phyloP scores from a whole-genome alignment of 345 rosid genomes.

The Lepidium aucheri region DNA sequence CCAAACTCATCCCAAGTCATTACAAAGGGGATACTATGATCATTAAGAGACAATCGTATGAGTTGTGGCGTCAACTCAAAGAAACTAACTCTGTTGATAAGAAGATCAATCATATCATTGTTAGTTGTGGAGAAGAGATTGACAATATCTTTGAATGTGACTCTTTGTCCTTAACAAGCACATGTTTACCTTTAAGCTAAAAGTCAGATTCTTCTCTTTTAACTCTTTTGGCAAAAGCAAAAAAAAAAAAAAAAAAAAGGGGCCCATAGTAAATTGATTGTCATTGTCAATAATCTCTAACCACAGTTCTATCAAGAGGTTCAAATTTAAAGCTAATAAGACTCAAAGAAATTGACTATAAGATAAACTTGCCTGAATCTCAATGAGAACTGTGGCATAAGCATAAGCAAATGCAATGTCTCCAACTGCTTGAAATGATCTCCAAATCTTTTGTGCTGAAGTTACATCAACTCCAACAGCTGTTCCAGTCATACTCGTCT shows the following conservation, averaged over 20 bases:
- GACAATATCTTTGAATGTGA: slow-evolving; percentile 22
- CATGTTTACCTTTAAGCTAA: slow-evolving; percentile 24
- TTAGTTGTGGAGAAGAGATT: slow-evolving; percentile 20
- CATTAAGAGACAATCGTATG: not conserved
- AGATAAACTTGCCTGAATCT: slow-evolving; percentile 62
- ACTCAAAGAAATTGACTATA: not conserved
- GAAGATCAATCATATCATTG: not conserved
- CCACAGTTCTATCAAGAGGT: slow-evolving; percentile 22
- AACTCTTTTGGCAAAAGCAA: slow-evolving; percentile 24
- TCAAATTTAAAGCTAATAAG: slow-evolving; percentile 8
- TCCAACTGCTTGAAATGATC: slow-evolving; percentile 69
- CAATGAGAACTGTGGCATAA: slow-evolving; percentile 65
- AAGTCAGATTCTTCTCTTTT: slow-evolving; percentile 27
- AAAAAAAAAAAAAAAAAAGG: slow-evolving; percentile 6
- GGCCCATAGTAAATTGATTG: slow-evolving; percentile 21
- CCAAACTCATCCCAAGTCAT: not conserved
- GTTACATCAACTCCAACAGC: slow-evolving; percentile 63
- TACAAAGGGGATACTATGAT: not conserved
- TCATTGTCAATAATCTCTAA: slow-evolving; percentile 17
- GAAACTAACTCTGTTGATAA: slow-evolving; percentile 1
- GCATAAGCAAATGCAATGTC: slow-evolving; percentile 89
- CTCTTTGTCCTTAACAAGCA: slow-evolving; percentile 18
- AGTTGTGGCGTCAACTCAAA: slow-evolving; percentile 11
- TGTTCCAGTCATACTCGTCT: slow-evolving; percentile 49
- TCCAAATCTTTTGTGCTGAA: slow-evolving; percentile 71